Evolutionary conservation across 352 stramenopile genomes (phyloP).

Genomic region (Pythium biforme): DNA sequence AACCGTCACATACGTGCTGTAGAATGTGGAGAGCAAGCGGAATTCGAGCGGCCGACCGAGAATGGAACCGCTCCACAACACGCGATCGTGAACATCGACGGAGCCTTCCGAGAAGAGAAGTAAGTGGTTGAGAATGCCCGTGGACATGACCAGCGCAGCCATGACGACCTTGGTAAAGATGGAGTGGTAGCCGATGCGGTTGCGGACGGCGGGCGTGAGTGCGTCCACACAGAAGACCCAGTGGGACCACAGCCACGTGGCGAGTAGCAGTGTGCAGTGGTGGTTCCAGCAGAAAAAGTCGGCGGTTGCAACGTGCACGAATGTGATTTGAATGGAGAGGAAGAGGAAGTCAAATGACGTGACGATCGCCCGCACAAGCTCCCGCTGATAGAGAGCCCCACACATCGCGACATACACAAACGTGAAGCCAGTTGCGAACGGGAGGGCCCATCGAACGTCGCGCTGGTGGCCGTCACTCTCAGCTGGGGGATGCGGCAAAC

Average conservation of each 20-base stretch:
- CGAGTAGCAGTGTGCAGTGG: conserved; percentile 11
- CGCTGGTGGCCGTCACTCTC: background rate
- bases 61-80: conserved; percentile 15
- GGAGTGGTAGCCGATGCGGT: background rate
- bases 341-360: conserved; percentile 29
- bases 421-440: background rate
- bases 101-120: conserved; percentile 13
- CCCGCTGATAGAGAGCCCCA: conserved; percentile 5
- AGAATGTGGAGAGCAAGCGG: conserved; percentile 20
- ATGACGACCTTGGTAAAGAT: conserved; percentile 17
- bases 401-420: conserved; percentile 3
- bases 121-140: conserved; percentile 20
- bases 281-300: conserved; percentile 22
- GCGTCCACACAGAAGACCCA: conserved; percentile 27
- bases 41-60: conserved; percentile 11
- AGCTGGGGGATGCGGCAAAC: background rate
- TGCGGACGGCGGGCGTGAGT: conserved; percentile 12
- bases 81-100: conserved; percentile 12
- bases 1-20: conserved; percentile 21
- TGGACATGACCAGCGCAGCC: conserved; percentile 5
- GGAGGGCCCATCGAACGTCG: background rate
- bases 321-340: conserved; percentile 22
- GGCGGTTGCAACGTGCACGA: conserved; percentile 17
- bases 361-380: conserved; percentile 2
- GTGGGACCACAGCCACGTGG: conserved; percentile 23